phyloP scores from a whole-genome alignment of 495 filamentous ascomycete species.

The Bacidia gigantensis region DNA sequence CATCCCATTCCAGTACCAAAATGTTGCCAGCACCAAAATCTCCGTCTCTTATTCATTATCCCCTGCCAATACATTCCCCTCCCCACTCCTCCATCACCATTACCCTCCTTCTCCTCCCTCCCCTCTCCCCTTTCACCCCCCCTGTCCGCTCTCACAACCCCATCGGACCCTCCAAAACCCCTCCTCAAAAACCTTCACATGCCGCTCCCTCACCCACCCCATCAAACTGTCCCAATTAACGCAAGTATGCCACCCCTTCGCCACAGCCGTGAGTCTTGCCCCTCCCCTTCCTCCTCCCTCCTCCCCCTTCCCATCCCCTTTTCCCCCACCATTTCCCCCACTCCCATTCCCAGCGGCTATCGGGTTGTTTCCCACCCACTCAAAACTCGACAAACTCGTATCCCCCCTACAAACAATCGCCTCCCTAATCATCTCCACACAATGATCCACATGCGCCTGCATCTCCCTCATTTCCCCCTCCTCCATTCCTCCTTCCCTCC shows the following conservation, averaged over 20 bases:
- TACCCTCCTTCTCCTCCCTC: not conserved
- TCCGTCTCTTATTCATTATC: not conserved
- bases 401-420: conserved; percentile 10
- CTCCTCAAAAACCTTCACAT: not conserved
- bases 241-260: not conserved
- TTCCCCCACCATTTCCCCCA: not conserved
- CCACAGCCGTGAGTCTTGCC: not conserved
- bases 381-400: conserved; percentile 5
- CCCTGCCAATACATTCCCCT: not conserved
- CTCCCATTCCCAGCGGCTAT: too few relatives aligned
- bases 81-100: not conserved
- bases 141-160: not conserved
- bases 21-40: too few relatives aligned
- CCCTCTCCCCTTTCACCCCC: not conserved
- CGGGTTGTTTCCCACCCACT: not conserved
- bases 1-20: too few relatives aligned
- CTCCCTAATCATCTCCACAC: conserved; percentile 13
- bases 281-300: not conserved
- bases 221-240: conserved; percentile 1
- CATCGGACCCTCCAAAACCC: not conserved
- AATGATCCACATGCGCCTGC: conserved; percentile 13
- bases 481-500: not conserved
- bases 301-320: not conserved
- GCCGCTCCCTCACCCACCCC: not conserved
- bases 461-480: not conserved